Conservation (phyloP, 2,329 filamentous ascomycete species). For the Neofusicoccum umdonicola region DNA sequence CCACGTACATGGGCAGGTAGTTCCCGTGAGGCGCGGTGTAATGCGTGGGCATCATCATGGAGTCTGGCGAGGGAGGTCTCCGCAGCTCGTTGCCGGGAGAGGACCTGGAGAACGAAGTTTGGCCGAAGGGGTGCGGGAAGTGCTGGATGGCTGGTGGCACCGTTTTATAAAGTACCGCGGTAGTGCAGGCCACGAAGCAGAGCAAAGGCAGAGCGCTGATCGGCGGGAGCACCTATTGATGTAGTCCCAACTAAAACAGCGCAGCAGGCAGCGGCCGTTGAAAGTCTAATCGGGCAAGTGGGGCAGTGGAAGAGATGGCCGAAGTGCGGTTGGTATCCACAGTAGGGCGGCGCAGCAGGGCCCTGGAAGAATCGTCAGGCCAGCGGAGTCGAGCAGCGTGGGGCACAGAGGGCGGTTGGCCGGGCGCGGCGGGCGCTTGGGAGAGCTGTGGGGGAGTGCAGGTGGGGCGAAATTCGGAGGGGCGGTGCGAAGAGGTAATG, state of each 20-base stretch:
- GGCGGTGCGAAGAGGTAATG: conserved; percentile 9
- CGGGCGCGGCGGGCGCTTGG: not conserved
- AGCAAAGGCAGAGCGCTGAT: not conserved
- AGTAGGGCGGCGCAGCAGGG: not conserved
- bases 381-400: not conserved
- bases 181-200: not conserved
- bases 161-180: not conserved
- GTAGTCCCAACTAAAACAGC: not conserved
- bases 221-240: not conserved
- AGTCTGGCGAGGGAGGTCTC: not conserved
- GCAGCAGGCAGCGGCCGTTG: not conserved
- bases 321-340: not conserved
- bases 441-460: not conserved
- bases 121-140: not conserved
- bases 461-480: not conserved
- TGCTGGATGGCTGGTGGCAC: not conserved
- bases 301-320: not conserved
- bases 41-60: not conserved
- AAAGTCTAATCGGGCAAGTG: not conserved
- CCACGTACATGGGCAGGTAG: not conserved
- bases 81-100: not conserved
- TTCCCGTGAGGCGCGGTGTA: not conserved
- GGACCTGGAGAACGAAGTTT: not conserved
- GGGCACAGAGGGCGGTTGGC: not conserved
- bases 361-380: not conserved